A percentile compares a stretch with the other conserved stretches of the same genome.
These are phyloP conservation scores for Amyloporia xantha DNA, from an alignment of 768 basidiomycete species.

Conservation along the genomic window DNA sequence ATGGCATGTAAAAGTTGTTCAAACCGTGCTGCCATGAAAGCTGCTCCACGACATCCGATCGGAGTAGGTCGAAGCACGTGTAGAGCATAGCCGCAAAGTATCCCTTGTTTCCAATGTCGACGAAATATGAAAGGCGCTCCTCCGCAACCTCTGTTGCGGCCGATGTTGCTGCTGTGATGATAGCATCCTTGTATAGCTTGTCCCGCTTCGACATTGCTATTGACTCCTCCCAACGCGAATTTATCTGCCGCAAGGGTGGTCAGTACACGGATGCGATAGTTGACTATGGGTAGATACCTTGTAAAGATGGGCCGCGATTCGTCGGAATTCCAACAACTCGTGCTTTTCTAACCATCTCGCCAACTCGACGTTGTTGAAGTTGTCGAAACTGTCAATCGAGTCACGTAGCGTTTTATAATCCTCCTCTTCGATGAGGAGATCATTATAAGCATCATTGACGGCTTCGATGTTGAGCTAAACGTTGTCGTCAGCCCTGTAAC, in stretches of 20 bases:
- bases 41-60: conserved; percentile 89
- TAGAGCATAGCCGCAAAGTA: conserved; percentile 90
- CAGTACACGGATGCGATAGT: not conserved
- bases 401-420: conserved; percentile 97
- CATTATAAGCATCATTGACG: conserved; percentile 97
- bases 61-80: conserved; percentile 92
- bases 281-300: conserved; percentile 46
- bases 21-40: conserved; percentile 94
- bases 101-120: conserved; percentile 97
- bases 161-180: conserved; percentile 87
- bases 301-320: conserved; percentile 93
- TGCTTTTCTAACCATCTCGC: conserved; percentile 85
- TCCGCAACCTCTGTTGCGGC: conserved; percentile 85
- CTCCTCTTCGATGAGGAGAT: conserved; percentile 97
- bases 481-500: too few species aligned
- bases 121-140: conserved; percentile 92
- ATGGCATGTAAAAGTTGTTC: conserved; percentile 98
- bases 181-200: conserved; percentile 94
- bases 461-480: conserved; percentile 87
- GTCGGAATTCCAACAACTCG: conserved; percentile 88
- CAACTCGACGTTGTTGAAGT: conserved; percentile 88
- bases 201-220: conserved; percentile 94
- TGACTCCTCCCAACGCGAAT: conserved; percentile 92
- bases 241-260: conserved; percentile 62
- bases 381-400: conserved; percentile 97